A percentile compares a stretch with the other conserved stretches of the same genome.
Conservation (phyloP, 179 eudicot genomes). For the Carnegiea gigantea region DNA sequence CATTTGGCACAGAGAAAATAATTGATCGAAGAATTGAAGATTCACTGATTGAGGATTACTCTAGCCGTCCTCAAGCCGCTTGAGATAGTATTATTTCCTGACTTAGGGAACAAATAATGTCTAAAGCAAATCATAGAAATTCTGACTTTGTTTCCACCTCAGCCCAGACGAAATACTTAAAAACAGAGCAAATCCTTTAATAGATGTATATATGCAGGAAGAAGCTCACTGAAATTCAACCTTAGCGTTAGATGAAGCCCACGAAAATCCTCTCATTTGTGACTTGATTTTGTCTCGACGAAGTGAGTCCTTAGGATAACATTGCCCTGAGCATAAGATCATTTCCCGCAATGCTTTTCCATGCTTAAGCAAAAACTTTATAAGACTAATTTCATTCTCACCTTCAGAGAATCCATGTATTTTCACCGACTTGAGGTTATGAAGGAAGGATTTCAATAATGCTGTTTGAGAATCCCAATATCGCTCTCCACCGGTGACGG, state of each 20-base stretch:
- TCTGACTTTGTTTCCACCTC: background rate
- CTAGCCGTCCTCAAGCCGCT: background rate
- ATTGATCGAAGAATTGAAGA: too few relatives aligned
- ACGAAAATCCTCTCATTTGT: constrained; percentile 39
- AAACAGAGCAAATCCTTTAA: background rate
- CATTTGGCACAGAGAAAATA: too few relatives aligned
- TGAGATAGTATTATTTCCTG: background rate
- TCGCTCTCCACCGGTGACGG: constrained; percentile 33
- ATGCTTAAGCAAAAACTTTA: constrained; percentile 50
- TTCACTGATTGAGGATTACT: too few relatives aligned
- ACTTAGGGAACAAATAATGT: background rate
- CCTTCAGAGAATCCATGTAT: constrained; percentile 45
- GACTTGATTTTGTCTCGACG: constrained; percentile 38
- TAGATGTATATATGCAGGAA: background rate
- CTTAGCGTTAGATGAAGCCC: constrained; percentile 45
- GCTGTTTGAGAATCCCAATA: constrained; percentile 49
- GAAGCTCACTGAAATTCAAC: constrained; percentile 33
- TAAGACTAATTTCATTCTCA: constrained; percentile 41
- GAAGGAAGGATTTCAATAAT: constrained; percentile 40
- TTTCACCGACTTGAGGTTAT: constrained; percentile 43
- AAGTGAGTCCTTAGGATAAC: constrained; percentile 29
- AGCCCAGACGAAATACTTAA: background rate
- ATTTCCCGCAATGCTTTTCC: constrained; percentile 44
- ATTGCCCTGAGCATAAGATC: constrained; percentile 26
- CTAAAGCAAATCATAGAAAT: background rate